These are phyloP conservation scores for Thielaviopsis populi DNA, from an alignment of 2,329 filamentous ascomycete genomes.

Conservation along the genomic window DNA sequence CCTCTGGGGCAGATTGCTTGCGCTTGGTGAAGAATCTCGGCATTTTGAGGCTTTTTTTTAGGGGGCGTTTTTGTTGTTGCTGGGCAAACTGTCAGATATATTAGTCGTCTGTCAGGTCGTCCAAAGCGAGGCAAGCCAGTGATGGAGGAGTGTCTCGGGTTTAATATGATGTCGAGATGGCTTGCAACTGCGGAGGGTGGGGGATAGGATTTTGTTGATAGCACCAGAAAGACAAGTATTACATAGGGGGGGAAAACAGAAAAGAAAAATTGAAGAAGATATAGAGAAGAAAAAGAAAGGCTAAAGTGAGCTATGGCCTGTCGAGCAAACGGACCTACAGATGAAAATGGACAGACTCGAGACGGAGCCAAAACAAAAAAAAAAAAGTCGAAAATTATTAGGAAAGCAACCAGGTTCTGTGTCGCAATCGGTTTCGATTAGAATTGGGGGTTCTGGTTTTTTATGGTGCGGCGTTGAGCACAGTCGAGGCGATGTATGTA, in stretches of 20 bases:
- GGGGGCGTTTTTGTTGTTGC: not conserved
- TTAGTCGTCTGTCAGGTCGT: not conserved
- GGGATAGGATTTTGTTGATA: constrained; percentile 1
- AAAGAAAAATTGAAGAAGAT: not conserved
- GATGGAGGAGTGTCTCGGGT: not conserved
- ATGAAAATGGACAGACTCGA: not conserved
- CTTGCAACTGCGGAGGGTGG: not conserved
- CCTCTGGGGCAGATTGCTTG: constrained; percentile 43
- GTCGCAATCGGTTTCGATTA: constrained; percentile 1
- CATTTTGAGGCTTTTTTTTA: constrained; percentile 31
- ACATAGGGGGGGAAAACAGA: not conserved
- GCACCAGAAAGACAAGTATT: not conserved
- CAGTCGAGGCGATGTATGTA: not conserved
- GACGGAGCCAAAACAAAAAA: not conserved
- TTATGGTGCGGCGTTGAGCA: not conserved
- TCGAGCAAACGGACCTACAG: not conserved
- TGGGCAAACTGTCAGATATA: not conserved
- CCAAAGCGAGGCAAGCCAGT: not conserved
- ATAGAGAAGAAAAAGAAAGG: not conserved
- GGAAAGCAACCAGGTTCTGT: not conserved
- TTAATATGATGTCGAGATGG: not conserved
- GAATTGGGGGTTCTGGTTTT: not conserved
- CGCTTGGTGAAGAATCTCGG: constrained; percentile 48
- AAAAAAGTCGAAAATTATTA: not conserved
- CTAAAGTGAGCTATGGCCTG: not conserved